Conservation (phyloP, 1,139 yeast genomes). For the Protomyces macrosporus region DNA sequence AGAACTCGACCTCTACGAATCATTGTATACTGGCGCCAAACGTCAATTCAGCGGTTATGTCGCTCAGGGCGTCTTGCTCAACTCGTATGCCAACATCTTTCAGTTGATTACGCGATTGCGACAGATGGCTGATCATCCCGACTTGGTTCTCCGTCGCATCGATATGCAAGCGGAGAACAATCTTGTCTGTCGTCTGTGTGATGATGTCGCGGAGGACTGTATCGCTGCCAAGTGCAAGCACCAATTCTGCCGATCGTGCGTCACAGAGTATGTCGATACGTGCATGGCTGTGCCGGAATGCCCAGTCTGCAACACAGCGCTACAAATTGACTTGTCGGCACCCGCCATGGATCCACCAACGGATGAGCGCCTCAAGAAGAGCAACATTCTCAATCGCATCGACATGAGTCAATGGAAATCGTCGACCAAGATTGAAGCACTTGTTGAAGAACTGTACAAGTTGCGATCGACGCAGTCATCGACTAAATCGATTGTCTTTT, state of each 20-base stretch:
- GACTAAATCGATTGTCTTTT: slow-evolving; percentile 89
- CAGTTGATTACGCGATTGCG: slow-evolving; percentile 95
- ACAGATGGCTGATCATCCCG: slow-evolving; percentile 97
- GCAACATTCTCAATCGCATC: slow-evolving; percentile 83
- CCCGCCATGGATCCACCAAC: slow-evolving; percentile 77
- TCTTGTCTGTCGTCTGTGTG: slow-evolving; percentile 85
- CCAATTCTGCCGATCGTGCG: slow-evolving; percentile 84
- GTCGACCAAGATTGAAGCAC: slow-evolving; percentile 91
- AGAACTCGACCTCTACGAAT: slow-evolving; percentile 83
- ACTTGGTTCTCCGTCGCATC: slow-evolving; percentile 59
- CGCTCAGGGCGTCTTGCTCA: slow-evolving; percentile 89
- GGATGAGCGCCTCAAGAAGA: slow-evolving; percentile 56
- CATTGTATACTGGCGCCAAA: slow-evolving; percentile 78
- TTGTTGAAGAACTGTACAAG: slow-evolving; percentile 85
- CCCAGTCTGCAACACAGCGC: slow-evolving; percentile 91
- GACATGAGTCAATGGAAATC: slow-evolving; percentile 85
- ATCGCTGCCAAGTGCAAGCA: slow-evolving; percentile 92
- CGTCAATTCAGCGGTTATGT: slow-evolving; percentile 80
- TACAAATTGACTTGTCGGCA: slow-evolving; percentile 82
- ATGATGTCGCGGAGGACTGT: slow-evolving; percentile 97
- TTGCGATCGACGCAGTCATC: slow-evolving; percentile 81
- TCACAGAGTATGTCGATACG: slow-evolving; percentile 80
- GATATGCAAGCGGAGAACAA: slow-evolving; percentile 49
- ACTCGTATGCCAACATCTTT: slow-evolving; percentile 93
- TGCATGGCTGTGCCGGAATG: slow-evolving; percentile 58